These are phyloP conservation scores for Suillus plorans DNA, from an alignment of 768 basidiomycete species.

Conservation along the genomic window DNA sequence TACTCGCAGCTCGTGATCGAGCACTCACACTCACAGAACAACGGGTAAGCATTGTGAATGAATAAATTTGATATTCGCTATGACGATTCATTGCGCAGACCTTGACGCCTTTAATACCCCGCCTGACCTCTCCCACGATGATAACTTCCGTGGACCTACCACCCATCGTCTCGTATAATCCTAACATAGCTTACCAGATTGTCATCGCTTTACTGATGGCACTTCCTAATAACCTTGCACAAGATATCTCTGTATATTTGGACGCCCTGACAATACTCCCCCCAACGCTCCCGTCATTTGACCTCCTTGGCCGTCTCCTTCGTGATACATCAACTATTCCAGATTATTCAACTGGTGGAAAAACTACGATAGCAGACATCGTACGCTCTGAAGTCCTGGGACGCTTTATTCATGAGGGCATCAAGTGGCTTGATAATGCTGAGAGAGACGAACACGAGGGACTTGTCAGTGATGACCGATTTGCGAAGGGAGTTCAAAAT, in stretches of 20 bases:
- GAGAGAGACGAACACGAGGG: constrained; percentile 72
- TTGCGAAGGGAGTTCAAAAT: constrained; percentile 69
- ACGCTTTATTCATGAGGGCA: constrained; percentile 67
- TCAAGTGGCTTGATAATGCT: constrained; percentile 68
- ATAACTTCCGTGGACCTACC: constrained; percentile 69
- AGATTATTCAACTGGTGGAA: constrained; percentile 40
- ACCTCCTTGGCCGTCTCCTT: constrained; percentile 67
- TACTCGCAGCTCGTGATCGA: constrained; percentile 68
- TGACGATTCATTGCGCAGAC: constrained; percentile 34
- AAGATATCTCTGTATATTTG: constrained; percentile 51
- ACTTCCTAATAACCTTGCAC: constrained; percentile 24
- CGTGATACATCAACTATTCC: constrained; percentile 55
- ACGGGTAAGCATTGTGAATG: constrained; percentile 42
- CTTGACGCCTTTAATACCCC: constrained; percentile 49
- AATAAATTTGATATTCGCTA: neutral
- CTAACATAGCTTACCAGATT: constrained; percentile 67
- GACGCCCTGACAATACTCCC: constrained; percentile 66
- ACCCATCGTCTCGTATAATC: constrained; percentile 65
- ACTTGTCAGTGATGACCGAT: constrained; percentile 67
- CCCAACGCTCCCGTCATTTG: constrained; percentile 71
- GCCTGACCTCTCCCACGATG: constrained; percentile 45
- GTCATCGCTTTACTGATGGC: constrained; percentile 56
- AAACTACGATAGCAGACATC: constrained; percentile 63
- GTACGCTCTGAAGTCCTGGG: constrained; percentile 66
- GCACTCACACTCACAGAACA: constrained; percentile 76